phyloP scores from a whole-genome alignment of 176 grass and related monocot genomes.

The Aegilops speltoides region DNA sequence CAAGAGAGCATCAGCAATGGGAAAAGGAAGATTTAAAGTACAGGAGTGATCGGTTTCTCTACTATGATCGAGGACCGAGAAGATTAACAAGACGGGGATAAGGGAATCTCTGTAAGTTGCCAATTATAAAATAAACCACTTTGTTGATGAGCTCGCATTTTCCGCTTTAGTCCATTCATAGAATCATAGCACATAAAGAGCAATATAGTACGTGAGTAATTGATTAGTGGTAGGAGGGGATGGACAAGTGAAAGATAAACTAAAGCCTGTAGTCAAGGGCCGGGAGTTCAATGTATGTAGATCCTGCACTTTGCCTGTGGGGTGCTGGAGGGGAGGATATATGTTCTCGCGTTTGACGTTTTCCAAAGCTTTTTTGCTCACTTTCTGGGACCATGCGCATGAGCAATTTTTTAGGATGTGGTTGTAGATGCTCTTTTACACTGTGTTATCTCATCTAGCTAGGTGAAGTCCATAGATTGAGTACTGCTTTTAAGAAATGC shows the following conservation, averaged over 20 bases:
- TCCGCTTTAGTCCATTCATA: slow-evolving; percentile 29
- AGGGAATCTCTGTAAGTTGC: slow-evolving; percentile 68
- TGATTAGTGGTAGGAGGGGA: slow-evolving; percentile 40
- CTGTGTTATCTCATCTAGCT: slow-evolving; percentile 29
- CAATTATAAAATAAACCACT: slow-evolving; percentile 42
- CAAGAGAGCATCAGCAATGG: slow-evolving; percentile 34
- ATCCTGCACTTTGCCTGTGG: slow-evolving; percentile 25
- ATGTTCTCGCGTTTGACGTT: slow-evolving; percentile 23
- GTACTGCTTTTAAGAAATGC: slow-evolving; percentile 29
- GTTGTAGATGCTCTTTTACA: not conserved
- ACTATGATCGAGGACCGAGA: slow-evolving; percentile 28
- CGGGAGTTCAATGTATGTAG: slow-evolving; percentile 37
- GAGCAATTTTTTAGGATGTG: slow-evolving; percentile 23
- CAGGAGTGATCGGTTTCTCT: slow-evolving; percentile 33
- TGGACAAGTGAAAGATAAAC: slow-evolving; percentile 20
- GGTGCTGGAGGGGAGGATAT: not conserved
- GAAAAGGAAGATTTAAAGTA: slow-evolving; percentile 40
- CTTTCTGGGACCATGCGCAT: slow-evolving; percentile 24
- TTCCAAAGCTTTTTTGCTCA: slow-evolving; percentile 26
- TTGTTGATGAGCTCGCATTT: slow-evolving; percentile 23
- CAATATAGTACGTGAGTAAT: not conserved
- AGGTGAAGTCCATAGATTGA: slow-evolving; percentile 12
- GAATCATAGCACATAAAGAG: slow-evolving; percentile 33
- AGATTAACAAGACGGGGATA: slow-evolving; percentile 44
- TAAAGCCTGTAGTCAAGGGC: slow-evolving; percentile 18